Evolutionary conservation across 495 filamentous ascomycete genomes (phyloP), one percentile per base, ranked within the genome.

Genomic region (Daldinia vernicosa): DNA sequence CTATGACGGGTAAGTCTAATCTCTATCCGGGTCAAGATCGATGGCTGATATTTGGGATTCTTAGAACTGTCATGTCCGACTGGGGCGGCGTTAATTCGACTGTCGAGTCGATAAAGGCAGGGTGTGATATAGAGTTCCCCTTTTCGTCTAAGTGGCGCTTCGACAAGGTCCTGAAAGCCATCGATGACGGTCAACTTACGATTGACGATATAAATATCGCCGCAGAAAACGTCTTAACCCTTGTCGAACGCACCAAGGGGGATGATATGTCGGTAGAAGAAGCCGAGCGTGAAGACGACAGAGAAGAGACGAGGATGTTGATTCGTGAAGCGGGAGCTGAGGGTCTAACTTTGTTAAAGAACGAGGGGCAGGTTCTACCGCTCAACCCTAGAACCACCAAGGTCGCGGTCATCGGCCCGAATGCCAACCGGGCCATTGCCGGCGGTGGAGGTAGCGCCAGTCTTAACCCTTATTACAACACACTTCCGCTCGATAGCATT

Each of bases 401-500:
- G 71, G 84, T 95, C 51, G 89, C 92, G 7, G 84, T 95, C 32
- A 95, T 97, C 63, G 93, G 93, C 0, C 93, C 93, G 8, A 96
- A 96, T 75, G 88, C 91, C 33, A 92, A 92, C 69, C 80, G 90
- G 54, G 90, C 92, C 0, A 89, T 92, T 37, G 91, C 90, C 56
- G 89, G 91, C 57, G 93, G 93, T 43, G 93, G 93, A 63, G 92
- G 93, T 8, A 94, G 91, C 67, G 92, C 93, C 1, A 90, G 88
- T 53, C 79, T 96, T 30, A 89, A 89, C 66, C 89, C 93, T 4
- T 95, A 97, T 76, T 95, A 95, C 77, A 89, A 86, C 19, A 88
- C 86, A 0, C 75, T 86, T 8, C 87, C 87, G 6, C 80, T 88
- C 14, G 86, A 87, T 39, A 87, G 85, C 69, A 88, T 88, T 66